Evolutionary conservation across 164 flowering plant species (phyloP), one percentile per base, ranked within the genome.

Genomic region (Pachysandra terminalis): DNA sequence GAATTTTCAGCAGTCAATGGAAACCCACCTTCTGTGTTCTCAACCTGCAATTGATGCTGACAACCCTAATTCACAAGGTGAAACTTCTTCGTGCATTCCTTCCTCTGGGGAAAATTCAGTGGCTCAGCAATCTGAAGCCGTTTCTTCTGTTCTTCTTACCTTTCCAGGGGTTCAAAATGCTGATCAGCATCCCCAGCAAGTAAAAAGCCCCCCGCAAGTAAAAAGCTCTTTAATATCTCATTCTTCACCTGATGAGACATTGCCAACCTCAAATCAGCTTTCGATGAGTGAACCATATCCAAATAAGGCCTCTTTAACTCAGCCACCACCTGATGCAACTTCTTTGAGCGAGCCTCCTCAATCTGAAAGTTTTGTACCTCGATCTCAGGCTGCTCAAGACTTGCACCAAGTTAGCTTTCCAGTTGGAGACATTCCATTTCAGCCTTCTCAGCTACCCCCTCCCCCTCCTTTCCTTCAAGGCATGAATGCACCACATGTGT

Each of bases 381-480:
- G 71, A 26, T 52, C 73, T 71, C 24, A 56, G 40, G 41, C 69
- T 19, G 24, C 59, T 12, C 64, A 48, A 54, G 75, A 71, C 21
- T 49, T 68, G 17, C 76, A 67, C 9, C 65, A 59, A 49, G 62
- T 59, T 14, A 56, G 53, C 71, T 35, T 28, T 70, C 17, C 82
- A 54, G n/a, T 65, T 24, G 63, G 22, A 19, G 67, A 40, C 19
- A 52, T 63, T 35, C 55, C 53, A 25, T 64, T 70, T 77, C 76
- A 64, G 23, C 35, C 73, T 68, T 61, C 81, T 64, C 75, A 72
- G 25, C 70, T 61, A 59, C 77, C 71, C 7, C 73, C 72, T 55
- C 72, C 79, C 55, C 77, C 68, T 64, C 77, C 78, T 19, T 72
- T 52, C 26, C 61, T 81, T 48, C 80, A 73, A 71, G 79, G 35